These are phyloP conservation scores for Dactylonectria estremocensis DNA, from an alignment of 2,329 filamentous ascomycete genomes.

Conservation along the genomic window DNA sequence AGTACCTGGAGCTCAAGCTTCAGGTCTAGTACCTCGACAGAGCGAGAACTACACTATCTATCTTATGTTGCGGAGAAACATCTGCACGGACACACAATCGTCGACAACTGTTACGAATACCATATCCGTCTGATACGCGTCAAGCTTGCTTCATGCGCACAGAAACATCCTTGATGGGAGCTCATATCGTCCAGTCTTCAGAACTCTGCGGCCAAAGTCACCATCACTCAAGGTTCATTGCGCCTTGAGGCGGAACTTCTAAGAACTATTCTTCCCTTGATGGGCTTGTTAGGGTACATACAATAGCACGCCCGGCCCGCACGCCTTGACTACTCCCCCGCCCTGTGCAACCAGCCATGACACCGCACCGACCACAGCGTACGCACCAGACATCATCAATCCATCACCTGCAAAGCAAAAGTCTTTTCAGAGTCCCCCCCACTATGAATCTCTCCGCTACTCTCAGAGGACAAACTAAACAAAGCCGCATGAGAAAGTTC, in stretches of 20 bases:
- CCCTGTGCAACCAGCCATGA: slow-evolving; percentile 1
- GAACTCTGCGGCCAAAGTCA: not conserved
- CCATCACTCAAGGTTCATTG: not conserved
- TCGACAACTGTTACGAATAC: not conserved
- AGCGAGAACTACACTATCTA: slow-evolving; percentile 28
- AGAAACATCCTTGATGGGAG: slow-evolving; percentile 16
- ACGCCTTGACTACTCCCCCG: slow-evolving; percentile 10
- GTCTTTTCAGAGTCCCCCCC: not conserved
- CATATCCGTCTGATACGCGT: slow-evolving; percentile 12
- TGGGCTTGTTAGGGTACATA: not conserved
- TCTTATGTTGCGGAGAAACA: slow-evolving; percentile 22
- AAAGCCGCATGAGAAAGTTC: slow-evolving; percentile 26
- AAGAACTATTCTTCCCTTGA: not conserved
- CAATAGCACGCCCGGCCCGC: not conserved
- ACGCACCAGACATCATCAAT: not conserved
- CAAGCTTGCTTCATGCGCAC: slow-evolving; percentile 1
- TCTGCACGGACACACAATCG: slow-evolving; percentile 19
- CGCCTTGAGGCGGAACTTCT: not conserved
- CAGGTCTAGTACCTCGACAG: slow-evolving; percentile 9
- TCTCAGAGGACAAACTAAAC: slow-evolving; percentile 11
- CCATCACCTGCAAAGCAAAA: not conserved
- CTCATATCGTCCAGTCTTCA: slow-evolving; percentile 2
- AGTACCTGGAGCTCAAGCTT: slow-evolving; percentile 15
- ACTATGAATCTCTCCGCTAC: slow-evolving; percentile 13
- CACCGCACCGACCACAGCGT: slow-evolving; percentile 15